Evolutionary conservation across 371 early-diverging fungal genomes (phyloP), one percentile per base, ranked within the genome.

Genomic region (Mortierella sp.): DNA sequence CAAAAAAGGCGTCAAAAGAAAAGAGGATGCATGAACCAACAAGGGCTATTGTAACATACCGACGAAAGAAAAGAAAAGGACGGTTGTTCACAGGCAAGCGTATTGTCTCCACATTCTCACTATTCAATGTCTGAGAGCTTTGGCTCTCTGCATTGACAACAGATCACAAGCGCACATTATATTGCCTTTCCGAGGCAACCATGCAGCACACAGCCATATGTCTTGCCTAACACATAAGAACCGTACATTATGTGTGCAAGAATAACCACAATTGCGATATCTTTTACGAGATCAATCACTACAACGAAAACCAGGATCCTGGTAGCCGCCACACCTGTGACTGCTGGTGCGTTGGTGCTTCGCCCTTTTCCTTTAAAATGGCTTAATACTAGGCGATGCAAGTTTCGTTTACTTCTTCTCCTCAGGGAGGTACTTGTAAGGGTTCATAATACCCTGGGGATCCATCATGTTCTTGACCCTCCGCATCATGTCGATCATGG

Each of bases 401-500:
- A 1, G 3, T 3, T 3, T 38, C 10, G 19, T 58, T 31, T 77
- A 73, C 77, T 75, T 45, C 48, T 76, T 52, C 24, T 71, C 60
- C 72, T 78, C 78, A 5, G 88, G 89, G 48, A 90, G 80, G 74
- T 84, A 87, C 52, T 94, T 94, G 90, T 96, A 96, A 2, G 97
- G 97, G 77, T 97, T 97, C 90, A 97, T 91, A 57, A 97, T 96
- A 9, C 93, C 93, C 44, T 95, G 92, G 9, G 97, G 97, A 88
- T 96, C 97, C 77, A 97, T 92, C 70, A 92, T 77, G 44, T 90
- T 70, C 89, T 96, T 97, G 72, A 96, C 89, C 19, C 90, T 81
- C 71, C 89, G 85, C 96, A 96, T 96, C 73, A 94, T 70, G 21
- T 90, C 48, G 24, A 95, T 93, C 94, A 93, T 93, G 14, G 84